A percentile compares a stretch with the other conserved stretches of the same genome.
Evolutionary conservation across 768 basidiomycete genomes (phyloP).

Genomic region (Zangia roseola): DNA sequence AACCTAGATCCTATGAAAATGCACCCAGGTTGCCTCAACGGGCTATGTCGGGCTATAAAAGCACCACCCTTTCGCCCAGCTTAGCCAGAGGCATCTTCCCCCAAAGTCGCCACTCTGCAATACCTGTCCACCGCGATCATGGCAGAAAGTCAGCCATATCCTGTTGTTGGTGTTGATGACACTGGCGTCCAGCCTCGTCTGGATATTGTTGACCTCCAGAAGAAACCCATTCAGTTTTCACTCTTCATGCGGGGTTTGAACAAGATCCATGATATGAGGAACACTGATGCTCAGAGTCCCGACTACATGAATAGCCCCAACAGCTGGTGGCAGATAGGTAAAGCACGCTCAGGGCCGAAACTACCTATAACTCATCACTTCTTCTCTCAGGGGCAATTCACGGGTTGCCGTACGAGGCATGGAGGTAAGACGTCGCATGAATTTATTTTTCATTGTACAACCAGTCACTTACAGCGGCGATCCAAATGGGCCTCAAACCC

Average conservation of each 20-base stretch:
- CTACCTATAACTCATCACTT: neutral
- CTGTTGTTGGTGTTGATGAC: slow-evolving; percentile 1
- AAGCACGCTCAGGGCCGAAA: neutral
- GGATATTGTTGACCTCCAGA: slow-evolving; percentile 15
- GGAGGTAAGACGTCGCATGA: slow-evolving; percentile 1
- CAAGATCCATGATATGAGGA: slow-evolving; percentile 4
- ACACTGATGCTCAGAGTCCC: neutral
- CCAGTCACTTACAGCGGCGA: slow-evolving; percentile 14
- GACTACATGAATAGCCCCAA: slow-evolving; percentile 16
- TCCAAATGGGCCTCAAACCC: slow-evolving; percentile 8
- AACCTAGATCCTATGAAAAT: too few relatives aligned
- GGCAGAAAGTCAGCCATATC: slow-evolving; percentile 9
- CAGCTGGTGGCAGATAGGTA: slow-evolving; percentile 23
- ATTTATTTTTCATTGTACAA: neutral
- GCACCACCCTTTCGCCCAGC: too few relatives aligned
- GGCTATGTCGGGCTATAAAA: too few relatives aligned
- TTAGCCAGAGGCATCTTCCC: neutral
- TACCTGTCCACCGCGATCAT: slow-evolving; percentile 1
- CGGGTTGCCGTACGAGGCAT: slow-evolving; percentile 15
- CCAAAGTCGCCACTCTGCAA: neutral
- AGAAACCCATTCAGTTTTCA: slow-evolving; percentile 13
- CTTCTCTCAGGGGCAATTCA: slow-evolving; percentile 12
- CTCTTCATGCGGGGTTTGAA: slow-evolving; percentile 18
- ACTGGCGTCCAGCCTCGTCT: slow-evolving; percentile 12
- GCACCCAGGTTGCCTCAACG: too few relatives aligned